These are phyloP conservation scores for Psophocarpus tetragonolobus DNA, from an alignment of 306 rosid species.

Conservation along the genomic window DNA sequence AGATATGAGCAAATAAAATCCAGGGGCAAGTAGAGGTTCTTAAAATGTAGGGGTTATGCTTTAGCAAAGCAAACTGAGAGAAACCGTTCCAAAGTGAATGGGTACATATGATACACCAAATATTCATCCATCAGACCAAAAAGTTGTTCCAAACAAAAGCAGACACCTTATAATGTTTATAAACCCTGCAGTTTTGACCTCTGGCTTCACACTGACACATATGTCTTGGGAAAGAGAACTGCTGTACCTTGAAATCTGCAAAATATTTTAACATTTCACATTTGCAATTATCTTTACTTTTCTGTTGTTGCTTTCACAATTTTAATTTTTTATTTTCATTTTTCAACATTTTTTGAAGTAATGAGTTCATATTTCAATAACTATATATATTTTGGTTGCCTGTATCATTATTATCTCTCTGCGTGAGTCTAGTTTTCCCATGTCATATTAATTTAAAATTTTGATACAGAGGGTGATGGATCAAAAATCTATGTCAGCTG, in stretches of 20 bases:
- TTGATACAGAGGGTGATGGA: conserved; percentile 93
- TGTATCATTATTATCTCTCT: conserved; percentile 21
- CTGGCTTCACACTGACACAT: not conserved
- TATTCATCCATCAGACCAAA: not conserved
- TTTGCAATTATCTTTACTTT: conserved; percentile 8
- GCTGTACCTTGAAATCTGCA: conserved; percentile 15
- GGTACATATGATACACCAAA: not conserved
- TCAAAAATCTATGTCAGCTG: conserved; percentile 96
- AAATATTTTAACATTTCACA: conserved; percentile 13
- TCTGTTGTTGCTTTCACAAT: not conserved
- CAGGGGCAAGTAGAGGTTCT: conserved; percentile 3
- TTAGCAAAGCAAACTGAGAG: not conserved
- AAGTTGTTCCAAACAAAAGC: not conserved
- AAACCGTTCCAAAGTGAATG: conserved; percentile 26
- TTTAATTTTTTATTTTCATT: not conserved
- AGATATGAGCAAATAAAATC: not conserved
- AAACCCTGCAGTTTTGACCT: not conserved
- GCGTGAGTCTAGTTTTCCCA: conserved; percentile 23
- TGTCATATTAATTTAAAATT: conserved; percentile 34
- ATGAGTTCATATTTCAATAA: conserved; percentile 26
- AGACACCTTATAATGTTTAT: conserved; percentile 18
- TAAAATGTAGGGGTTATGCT: conserved; percentile 12
- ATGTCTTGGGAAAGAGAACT: conserved; percentile 14
- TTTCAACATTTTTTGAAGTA: not conserved
- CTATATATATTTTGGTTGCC: conserved; percentile 17